Evolutionary conservation across 2,329 filamentous ascomycete genomes (phyloP), one percentile per base, ranked within the genome.

Genomic region (Myriosclerotinia scirpicola): DNA sequence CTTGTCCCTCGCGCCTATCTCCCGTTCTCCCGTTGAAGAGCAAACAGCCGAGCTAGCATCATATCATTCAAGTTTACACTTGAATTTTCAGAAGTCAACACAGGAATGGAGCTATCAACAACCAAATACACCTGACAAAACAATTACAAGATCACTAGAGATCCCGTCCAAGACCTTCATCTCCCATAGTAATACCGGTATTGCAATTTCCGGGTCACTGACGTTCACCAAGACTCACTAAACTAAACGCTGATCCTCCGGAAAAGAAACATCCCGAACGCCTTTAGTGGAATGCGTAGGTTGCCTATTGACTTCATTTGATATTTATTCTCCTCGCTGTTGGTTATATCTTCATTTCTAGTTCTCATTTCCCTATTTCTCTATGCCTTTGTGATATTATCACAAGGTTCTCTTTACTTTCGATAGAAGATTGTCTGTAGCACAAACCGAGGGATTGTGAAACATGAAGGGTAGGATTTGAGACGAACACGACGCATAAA

Each of bases 191-290:
- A 15, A 12, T 11, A 17, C 14, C n/a, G 22, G 22, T 48, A 60
- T 36, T 17, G 17, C 26, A 48, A 48, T 34, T 36, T 60, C 26
- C 42, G 20, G 15, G 12, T 36, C 12, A 50, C 30, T 50, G 44
- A 22, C 20, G 17, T 50, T 50, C 30, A 38, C 44, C 20, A 38
- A 50, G 20, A 22, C 44, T 50, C 44, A 50, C 54, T 30, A 12
- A 8, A 40, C 38, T 8, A 44, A 42, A 5, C 22, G 38, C 26
- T 34, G 54, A 52, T 61, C 58, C n/a, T 52, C 58, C 58, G 58
- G 58, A 36, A 61, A 36, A 38, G 58, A 38, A 26, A 50, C 44
- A 61, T 50, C 58, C 56, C 30, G 58, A 50, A 50, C 58, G 34
- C 44, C 44, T 40, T 30, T 50, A 50, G 58, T 50, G 46, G 9